Percentiles rank a stretch among this genome's conserved stretches.
phyloP scores from a whole-genome alignment of 345 rosid species.

The Moricandia moricandioides region DNA sequence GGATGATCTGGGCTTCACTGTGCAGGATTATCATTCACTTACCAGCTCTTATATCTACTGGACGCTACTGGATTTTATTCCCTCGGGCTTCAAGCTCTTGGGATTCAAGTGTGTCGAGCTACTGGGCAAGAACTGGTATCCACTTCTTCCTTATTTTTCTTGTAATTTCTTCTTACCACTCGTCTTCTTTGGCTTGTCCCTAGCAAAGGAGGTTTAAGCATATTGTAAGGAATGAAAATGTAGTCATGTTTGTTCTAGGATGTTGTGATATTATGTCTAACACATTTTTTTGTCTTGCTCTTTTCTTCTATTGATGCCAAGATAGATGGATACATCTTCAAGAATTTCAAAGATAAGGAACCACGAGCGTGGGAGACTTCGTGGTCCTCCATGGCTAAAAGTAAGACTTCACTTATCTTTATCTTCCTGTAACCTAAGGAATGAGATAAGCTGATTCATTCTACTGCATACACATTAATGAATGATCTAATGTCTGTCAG shows the following conservation, averaged over 20 bases:
- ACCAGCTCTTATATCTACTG: constrained; percentile 84
- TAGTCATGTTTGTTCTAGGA: too few species aligned
- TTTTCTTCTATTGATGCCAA: constrained; percentile 46
- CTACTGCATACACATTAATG: constrained; percentile 12
- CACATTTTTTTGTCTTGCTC: not conserved
- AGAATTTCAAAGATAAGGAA: constrained; percentile 92
- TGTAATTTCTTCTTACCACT: too few species aligned
- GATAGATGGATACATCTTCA: constrained; percentile 95
- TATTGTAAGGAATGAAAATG: too few species aligned
- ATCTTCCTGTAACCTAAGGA: not conserved
- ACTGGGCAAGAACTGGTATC: constrained; percentile 96
- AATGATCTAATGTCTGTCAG: constrained; percentile 11
- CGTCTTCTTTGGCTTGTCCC: too few species aligned
- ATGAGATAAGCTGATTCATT: constrained; percentile 2
- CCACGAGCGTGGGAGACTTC: constrained; percentile 88
- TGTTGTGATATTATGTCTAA: not conserved
- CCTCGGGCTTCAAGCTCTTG: constrained; percentile 83
- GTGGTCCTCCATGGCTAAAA: constrained; percentile 96
- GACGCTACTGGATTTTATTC: constrained; percentile 98
- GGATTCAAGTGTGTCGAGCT: constrained; percentile 95
- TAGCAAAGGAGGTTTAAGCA: too few species aligned
- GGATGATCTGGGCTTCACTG: constrained; percentile 5
- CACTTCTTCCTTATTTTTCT: constrained; percentile 12
- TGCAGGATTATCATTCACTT: constrained; percentile 89
- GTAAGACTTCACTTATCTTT: constrained; percentile 39